These are phyloP conservation scores for Schizochytrium sp. DNA, from an alignment of 108 stramenopile genomes.

Conservation along the genomic window DNA sequence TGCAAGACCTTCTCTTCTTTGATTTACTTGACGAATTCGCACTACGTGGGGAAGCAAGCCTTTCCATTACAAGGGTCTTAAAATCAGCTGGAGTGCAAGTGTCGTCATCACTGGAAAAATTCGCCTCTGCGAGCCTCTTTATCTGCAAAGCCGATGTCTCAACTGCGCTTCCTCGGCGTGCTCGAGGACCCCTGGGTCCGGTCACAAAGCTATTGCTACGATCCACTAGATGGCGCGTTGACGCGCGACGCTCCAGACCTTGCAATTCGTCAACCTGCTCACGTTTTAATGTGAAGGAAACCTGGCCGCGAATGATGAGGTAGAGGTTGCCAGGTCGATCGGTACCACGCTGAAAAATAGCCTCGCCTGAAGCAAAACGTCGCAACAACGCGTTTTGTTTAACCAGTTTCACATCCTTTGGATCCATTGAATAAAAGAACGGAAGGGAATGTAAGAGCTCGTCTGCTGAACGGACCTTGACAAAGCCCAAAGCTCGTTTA, in stretches of 20 bases:
- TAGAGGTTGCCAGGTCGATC: neutral
- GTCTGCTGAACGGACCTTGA: constrained; percentile 4
- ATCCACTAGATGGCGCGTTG: neutral
- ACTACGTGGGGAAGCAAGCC: too few relatives aligned
- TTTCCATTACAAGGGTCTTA: too few relatives aligned
- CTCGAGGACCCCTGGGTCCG: neutral
- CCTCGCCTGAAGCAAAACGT: neutral
- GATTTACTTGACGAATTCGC: too few relatives aligned
- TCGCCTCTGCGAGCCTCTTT: neutral
- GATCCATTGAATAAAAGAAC: neutral
- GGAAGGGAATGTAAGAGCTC: constrained; percentile 21
- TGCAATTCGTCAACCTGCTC: neutral
- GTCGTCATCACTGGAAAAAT: neutral
- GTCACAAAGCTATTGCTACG: neutral
- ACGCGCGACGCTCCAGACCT: neutral
- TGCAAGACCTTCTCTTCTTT: too few relatives aligned
- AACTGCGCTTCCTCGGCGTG: neutral
- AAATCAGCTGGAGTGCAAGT: too few relatives aligned
- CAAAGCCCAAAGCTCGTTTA: neutral
- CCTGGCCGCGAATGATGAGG: constrained; percentile 24
- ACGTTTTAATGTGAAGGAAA: neutral
- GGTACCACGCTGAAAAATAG: neutral
- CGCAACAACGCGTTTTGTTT: neutral
- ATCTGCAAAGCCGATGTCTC: neutral
- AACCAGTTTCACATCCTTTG: neutral